A percentile compares a stretch with the other conserved stretches of the same genome.
These are phyloP conservation scores for Gonapodya prolifera DNA, from an alignment of 192 early-diverging fungal species.

Conservation along the genomic window DNA sequence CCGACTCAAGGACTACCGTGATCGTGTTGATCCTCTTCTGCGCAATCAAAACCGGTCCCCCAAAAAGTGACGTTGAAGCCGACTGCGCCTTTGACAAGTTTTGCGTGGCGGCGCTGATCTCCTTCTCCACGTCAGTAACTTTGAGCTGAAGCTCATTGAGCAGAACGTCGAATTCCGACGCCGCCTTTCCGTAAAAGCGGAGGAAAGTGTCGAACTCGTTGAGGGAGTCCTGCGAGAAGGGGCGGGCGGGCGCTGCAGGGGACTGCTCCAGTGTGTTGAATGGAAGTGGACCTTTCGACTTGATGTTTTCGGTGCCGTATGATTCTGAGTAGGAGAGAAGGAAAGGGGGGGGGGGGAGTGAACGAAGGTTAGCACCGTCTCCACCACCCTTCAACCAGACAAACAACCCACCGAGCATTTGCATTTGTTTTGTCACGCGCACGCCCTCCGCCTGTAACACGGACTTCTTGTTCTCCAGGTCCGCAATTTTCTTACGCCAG, in stretches of 20 bases:
- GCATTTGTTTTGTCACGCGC: neutral
- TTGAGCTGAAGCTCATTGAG: neutral
- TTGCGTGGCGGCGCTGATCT: neutral
- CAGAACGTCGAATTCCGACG: neutral
- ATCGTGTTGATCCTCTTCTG: neutral
- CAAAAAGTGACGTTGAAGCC: neutral
- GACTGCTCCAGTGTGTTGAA: neutral
- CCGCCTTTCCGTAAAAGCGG: neutral
- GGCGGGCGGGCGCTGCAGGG: neutral
- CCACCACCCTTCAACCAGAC: too few relatives aligned
- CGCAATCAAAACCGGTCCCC: neutral
- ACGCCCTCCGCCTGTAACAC: neutral
- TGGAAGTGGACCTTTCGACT: neutral
- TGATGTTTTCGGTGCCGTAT: neutral
- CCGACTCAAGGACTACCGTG: neutral
- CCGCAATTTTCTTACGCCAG: neutral
- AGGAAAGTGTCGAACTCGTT: neutral
- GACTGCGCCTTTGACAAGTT: neutral
- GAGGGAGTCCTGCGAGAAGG: neutral
- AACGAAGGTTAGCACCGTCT: neutral
- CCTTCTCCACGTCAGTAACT: neutral
- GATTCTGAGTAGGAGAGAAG: neutral
- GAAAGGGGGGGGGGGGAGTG: neutral
- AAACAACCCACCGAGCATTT: neutral
- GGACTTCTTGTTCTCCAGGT: neutral